A percentile compares a stretch with the other conserved stretches of the same genome.
Conservation (phyloP, 2,329 filamentous ascomycete species). For the Cladosporium sp. region DNA sequence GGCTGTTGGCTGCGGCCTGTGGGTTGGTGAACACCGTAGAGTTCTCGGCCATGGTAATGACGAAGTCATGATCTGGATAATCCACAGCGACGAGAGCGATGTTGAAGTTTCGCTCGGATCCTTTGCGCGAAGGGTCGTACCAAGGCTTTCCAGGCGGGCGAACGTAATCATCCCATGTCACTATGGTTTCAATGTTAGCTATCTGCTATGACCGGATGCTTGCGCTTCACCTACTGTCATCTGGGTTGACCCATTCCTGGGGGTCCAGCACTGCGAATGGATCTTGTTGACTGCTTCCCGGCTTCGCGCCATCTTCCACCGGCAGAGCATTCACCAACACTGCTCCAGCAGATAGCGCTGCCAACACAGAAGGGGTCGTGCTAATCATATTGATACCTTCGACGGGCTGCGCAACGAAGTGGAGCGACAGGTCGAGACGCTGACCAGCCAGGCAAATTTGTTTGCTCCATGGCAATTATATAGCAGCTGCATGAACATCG, state of each 20-base stretch:
- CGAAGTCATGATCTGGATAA: slow-evolving; percentile 48
- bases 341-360: not conserved
- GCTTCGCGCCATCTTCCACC: not conserved
- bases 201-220: too few species aligned
- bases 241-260: slow-evolving; percentile 51
- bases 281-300: slow-evolving; percentile 16
- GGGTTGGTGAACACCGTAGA: slow-evolving; percentile 52
- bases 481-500: not conserved
- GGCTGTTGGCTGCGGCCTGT: slow-evolving; percentile 38
- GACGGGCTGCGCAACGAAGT: not conserved
- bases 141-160: slow-evolving; percentile 47
- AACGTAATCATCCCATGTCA: slow-evolving; percentile 50
- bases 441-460: not conserved
- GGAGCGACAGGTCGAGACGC: not conserved
- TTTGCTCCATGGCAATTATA: not conserved
- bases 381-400: not conserved
- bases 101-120: slow-evolving; percentile 51
- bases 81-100: slow-evolving; percentile 53
- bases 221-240: slow-evolving; percentile 30
- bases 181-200: slow-evolving; percentile 19
- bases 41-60: slow-evolving; percentile 42
- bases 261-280: slow-evolving; percentile 50
- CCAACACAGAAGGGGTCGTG: not conserved
- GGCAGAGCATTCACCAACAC: not conserved
- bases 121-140: slow-evolving; percentile 43